Evolutionary conservation across 495 filamentous ascomycete genomes (phyloP).

Genomic region (Xylaria sp.): DNA sequence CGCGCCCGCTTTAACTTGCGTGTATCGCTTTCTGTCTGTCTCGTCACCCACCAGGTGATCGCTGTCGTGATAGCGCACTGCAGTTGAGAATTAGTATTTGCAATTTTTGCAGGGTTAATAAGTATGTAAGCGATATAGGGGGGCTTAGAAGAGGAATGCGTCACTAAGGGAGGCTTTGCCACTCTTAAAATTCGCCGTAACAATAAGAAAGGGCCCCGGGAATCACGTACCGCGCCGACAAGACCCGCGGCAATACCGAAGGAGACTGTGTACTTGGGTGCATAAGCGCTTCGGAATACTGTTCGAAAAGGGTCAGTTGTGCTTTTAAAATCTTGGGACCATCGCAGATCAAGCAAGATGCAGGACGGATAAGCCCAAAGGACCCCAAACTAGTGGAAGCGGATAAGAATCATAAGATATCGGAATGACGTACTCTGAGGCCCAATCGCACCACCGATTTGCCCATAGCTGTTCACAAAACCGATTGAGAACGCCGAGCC

Average conservation of each 20-base stretch:
- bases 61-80: slow-evolving; percentile 39
- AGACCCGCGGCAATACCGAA: slow-evolving; percentile 44
- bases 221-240: slow-evolving; percentile 33
- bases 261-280: slow-evolving; percentile 40
- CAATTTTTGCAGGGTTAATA: background rate
- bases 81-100: background rate
- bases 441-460: slow-evolving; percentile 47
- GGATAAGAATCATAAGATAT: background rate
- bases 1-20: slow-evolving; percentile 51
- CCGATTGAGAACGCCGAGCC: slow-evolving; percentile 54
- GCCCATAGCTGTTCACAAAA: slow-evolving; percentile 52
- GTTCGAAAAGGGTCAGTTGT: background rate
- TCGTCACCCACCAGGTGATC: slow-evolving; percentile 45
- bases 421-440: slow-evolving; percentile 34
- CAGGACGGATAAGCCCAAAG: background rate
- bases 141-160: background rate
- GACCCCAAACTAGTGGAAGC: background rate
- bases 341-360: background rate
- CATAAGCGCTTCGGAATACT: slow-evolving; percentile 43
- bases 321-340: background rate
- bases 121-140: background rate
- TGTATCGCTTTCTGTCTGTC: slow-evolving; percentile 48
- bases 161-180: background rate
- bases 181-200: background rate
- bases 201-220: no score